Base-by-base conservation (phyloP, 106 monocot species). In the Dendrobium catenatum region DNA sequence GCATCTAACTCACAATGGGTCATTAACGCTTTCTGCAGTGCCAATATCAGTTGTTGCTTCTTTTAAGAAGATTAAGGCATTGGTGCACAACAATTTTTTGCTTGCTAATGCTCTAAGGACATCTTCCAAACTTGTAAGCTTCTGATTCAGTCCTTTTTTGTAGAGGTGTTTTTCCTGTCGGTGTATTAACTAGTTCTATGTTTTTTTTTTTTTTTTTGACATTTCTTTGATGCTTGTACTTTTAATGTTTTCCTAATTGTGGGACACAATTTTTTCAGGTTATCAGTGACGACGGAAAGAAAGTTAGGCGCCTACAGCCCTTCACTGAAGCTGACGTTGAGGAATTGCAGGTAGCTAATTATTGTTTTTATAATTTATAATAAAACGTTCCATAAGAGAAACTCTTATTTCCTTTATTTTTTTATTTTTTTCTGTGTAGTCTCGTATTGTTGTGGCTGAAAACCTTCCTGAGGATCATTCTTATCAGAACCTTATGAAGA, bases 221-320 rank as follows among this genome's bases (percentile, higher is more conserved):
- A 43, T 44, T 33, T 74, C n/a, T n/a, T 42, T 74, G n/a, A 74
- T 44, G 19, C 43, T 73, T 42, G 42, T n/a, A 44, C 74, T 74
- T 74, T 15, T 74, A 42, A 74, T 42, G 27, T 76, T 76, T 74
- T 11, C 4, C 15, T 76, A 76, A 76, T 24, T 76, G 58, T 19
- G 42, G 5, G 43, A 19, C 27, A 49, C 24, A 58, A 10, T 66
- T 59, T 82, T 8, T 82, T 5, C 79, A 99, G 99, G 86, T 95
- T 42, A 93, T 99, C 42, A 95, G 99, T 89, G 93, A 99, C n/a
- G 95, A 99, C 86, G 95, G 99, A 46, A 99, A 90, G 86, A 99
- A 85, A 80, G 95, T 99, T 83, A 95, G 88, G 80, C 95, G 99
- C 16, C 76, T 74, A 66, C 82, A 86, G 55, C 91, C 93, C 31